Conservation (phyloP, 768 basidiomycete species). For the Roridomyces roridus region DNA sequence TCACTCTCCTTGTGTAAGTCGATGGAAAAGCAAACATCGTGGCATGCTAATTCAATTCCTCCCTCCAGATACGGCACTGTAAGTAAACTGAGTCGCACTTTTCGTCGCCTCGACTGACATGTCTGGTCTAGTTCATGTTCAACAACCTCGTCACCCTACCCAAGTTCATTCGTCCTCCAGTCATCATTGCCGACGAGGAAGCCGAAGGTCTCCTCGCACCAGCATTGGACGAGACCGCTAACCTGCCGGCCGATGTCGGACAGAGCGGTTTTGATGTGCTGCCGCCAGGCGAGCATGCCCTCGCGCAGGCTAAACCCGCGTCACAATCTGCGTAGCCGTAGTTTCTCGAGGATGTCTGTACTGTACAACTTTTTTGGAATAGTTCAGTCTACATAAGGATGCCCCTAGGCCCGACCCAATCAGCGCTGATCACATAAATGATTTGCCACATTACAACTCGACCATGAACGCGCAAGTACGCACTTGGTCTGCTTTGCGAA, state of each 20-base stretch:
- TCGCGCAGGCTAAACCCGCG: conserved; percentile 21
- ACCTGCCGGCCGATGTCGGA: conserved; percentile 81
- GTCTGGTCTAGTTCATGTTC: conserved; percentile 74
- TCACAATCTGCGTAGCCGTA: neutral
- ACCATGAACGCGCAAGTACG: conserved; percentile 26
- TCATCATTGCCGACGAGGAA: conserved; percentile 61
- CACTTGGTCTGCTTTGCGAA: neutral
- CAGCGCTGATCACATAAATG: too few species aligned
- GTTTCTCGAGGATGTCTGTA: too few species aligned
- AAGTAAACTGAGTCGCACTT: conserved; percentile 35
- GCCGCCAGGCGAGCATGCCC: conserved; percentile 52
- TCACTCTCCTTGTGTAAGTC: conserved; percentile 86
- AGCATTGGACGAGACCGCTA: conserved; percentile 80
- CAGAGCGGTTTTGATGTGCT: conserved; percentile 85
- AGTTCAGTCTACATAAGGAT: too few species aligned
- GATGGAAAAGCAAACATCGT: conserved; percentile 15
- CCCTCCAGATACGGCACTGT: conserved; percentile 82
- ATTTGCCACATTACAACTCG: neutral
- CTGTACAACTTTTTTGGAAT: too few species aligned
- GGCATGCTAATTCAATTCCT: conserved; percentile 4
- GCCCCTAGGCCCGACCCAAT: too few species aligned
- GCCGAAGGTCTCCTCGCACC: conserved; percentile 54
- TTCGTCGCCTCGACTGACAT: conserved; percentile 11
- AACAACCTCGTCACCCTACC: conserved; percentile 80
- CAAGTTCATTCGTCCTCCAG: conserved; percentile 56